Conservation (phyloP, 2,329 filamentous ascomycete species). For the Scortechinia acanthostroma region DNA sequence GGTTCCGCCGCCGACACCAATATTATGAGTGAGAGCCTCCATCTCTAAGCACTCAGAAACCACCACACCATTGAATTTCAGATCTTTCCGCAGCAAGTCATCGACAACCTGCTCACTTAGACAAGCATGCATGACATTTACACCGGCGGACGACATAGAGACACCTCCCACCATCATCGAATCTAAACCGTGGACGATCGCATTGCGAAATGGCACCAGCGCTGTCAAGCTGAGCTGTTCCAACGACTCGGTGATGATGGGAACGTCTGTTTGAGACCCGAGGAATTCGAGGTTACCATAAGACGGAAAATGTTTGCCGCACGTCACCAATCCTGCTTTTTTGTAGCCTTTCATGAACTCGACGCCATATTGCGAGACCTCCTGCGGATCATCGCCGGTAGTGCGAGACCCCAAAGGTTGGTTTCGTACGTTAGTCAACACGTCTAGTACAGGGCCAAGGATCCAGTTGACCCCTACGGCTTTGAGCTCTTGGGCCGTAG, state of each 20-base stretch:
- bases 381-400: conserved; percentile 85
- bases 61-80: conserved; percentile 84
- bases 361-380: conserved; percentile 86
- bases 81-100: conserved; percentile 77
- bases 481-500: conserved; percentile 84
- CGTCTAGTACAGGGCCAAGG: conserved; percentile 85
- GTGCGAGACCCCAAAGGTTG: conserved; percentile 86
- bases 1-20: conserved; percentile 91
- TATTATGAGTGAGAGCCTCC: conserved; percentile 90
- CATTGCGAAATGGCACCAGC: conserved; percentile 83
- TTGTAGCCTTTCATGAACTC: conserved; percentile 89
- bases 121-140: conserved; percentile 94
- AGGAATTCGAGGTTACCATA: conserved; percentile 93
- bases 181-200: conserved; percentile 78
- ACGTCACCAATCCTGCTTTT: conserved; percentile 79
- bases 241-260: conserved; percentile 88
- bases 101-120: conserved; percentile 89
- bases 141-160: conserved; percentile 80
- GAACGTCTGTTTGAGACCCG: conserved; percentile 83
- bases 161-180: conserved; percentile 95
- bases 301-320: conserved; percentile 93
- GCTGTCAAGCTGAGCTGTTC: conserved; percentile 90
- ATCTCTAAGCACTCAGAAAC: conserved; percentile 95
- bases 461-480: conserved; percentile 95
- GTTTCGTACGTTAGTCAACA: conserved; percentile 84